Conservation (phyloP, 1,139 yeast genomes). For the Debaryomycetaceae sp. region DNA sequence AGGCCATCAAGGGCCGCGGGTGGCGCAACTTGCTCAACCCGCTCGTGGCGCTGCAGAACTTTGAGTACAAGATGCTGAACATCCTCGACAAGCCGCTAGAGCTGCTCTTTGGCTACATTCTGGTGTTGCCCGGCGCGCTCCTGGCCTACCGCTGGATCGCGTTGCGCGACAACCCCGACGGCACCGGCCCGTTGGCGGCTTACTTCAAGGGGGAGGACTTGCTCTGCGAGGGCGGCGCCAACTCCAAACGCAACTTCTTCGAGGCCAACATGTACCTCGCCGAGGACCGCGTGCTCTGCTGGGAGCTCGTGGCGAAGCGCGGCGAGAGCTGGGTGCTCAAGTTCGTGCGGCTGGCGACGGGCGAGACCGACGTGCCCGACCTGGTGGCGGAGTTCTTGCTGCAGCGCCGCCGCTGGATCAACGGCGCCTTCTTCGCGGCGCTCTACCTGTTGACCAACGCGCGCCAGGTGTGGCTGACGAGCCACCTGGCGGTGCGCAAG, state of each 20-base stretch:
- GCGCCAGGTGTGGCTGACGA: slow-evolving; percentile 79
- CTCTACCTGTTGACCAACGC: slow-evolving; percentile 79
- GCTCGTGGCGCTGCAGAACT: slow-evolving; percentile 91
- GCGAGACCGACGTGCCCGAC: slow-evolving; percentile 98
- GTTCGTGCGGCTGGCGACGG: slow-evolving; percentile 89
- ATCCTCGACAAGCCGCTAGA: slow-evolving; percentile 94
- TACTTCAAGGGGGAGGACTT: slow-evolving; percentile 88
- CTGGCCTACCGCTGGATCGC: slow-evolving; percentile 94
- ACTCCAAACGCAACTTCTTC: slow-evolving; percentile 64
- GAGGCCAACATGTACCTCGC: slow-evolving; percentile 97
- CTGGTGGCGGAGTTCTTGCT: slow-evolving; percentile 83
- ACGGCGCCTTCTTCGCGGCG: slow-evolving; percentile 97
- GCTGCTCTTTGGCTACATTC: slow-evolving; percentile 86
- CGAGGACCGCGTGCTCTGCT: slow-evolving; percentile 93
- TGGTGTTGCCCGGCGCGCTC: slow-evolving; percentile 93
- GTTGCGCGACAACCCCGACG: slow-evolving; percentile 76
- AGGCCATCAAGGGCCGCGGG: slow-evolving; percentile 86
- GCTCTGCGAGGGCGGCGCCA: slow-evolving; percentile 25
- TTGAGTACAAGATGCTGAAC: slow-evolving; percentile 94
- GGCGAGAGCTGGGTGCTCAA: slow-evolving; percentile 88
- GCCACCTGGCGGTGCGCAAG: slow-evolving; percentile 74
- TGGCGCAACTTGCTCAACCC: slow-evolving; percentile 83
- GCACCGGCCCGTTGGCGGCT: slow-evolving; percentile 85
- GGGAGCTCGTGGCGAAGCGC: slow-evolving; percentile 91
- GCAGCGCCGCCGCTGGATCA: slow-evolving; percentile 96